These are phyloP conservation scores for Fusarium sp. DNA, from an alignment of 2,329 filamentous ascomycete species.

Conservation along the genomic window DNA sequence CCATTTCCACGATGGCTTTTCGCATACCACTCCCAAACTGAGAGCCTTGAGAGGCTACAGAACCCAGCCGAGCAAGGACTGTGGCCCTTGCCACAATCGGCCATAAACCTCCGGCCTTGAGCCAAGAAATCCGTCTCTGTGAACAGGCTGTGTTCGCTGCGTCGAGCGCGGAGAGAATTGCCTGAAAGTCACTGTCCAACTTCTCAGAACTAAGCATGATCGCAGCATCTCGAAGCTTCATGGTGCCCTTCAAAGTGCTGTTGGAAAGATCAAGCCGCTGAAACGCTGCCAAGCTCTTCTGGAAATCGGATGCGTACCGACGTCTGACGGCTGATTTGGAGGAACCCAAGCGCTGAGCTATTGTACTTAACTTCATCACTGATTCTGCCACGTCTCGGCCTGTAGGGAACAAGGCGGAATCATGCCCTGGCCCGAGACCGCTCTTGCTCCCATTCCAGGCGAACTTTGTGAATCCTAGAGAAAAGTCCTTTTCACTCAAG, in stretches of 20 bases:
- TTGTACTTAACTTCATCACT: conserved; percentile 14
- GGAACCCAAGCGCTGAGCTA: conserved; percentile 13
- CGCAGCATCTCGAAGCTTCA: conserved; percentile 5
- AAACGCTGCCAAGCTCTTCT: conserved; percentile 38
- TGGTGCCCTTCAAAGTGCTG: neutral
- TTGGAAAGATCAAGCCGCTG: conserved; percentile 14
- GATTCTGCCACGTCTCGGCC: conserved; percentile 10
- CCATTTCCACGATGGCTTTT: conserved; percentile 31
- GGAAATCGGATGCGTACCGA: conserved; percentile 37
- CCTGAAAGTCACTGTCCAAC: conserved; percentile 16
- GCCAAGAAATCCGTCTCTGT: conserved; percentile 34
- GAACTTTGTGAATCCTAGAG: neutral
- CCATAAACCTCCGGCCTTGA: conserved; percentile 41
- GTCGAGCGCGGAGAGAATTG: conserved; percentile 25
- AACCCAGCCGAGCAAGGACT: conserved; percentile 31
- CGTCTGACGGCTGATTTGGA: conserved; percentile 35
- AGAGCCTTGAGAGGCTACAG: conserved; percentile 15
- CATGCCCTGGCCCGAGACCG: neutral
- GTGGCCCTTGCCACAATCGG: conserved; percentile 39
- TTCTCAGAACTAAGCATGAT: conserved; percentile 12
- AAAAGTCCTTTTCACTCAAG: conserved; percentile 17
- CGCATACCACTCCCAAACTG: conserved; percentile 41
- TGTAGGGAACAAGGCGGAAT: conserved; percentile 9
- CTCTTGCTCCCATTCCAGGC: conserved; percentile 10
- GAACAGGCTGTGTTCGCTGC: conserved; percentile 9